phyloP scores from a whole-genome alignment of 2,329 filamentous ascomycete species.

The Alternaria sp. region DNA sequence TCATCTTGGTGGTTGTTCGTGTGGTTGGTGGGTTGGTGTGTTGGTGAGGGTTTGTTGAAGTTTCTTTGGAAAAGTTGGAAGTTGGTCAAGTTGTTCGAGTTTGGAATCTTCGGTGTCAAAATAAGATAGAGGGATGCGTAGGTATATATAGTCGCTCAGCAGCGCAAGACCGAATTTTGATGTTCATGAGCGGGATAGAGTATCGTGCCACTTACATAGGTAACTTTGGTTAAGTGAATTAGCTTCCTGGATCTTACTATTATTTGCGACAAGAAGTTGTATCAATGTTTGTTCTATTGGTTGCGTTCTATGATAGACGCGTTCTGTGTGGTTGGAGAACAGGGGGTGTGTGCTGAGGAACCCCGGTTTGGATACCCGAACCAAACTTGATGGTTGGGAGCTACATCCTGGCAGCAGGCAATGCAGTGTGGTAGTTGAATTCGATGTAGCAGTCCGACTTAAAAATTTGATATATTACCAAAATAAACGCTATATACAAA shows the following conservation, averaged over 20 bases:
- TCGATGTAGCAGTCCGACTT: neutral
- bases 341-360: neutral
- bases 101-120: neutral
- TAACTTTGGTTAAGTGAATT: neutral
- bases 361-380: neutral
- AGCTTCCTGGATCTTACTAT: accelerated
- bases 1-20: neutral
- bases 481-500: neutral
- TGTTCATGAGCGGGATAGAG: neutral
- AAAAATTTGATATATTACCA: neutral
- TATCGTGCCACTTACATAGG: neutral
- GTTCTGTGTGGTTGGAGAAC: neutral
- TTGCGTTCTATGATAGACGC: neutral
- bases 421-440: neutral
- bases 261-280: neutral
- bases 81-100: neutral
- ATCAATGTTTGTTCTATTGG: neutral
- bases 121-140: neutral
- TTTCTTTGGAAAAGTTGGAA: neutral
- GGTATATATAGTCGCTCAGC: neutral
- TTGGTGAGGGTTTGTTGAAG: neutral
- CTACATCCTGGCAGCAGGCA: neutral
- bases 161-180: neutral
- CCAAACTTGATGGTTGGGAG: neutral
- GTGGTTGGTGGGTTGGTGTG: neutral